Evolutionary conservation across 805 yeast species (phyloP), one percentile per base, ranked within the genome.

Genomic region (Saturnispora sanitii): DNA sequence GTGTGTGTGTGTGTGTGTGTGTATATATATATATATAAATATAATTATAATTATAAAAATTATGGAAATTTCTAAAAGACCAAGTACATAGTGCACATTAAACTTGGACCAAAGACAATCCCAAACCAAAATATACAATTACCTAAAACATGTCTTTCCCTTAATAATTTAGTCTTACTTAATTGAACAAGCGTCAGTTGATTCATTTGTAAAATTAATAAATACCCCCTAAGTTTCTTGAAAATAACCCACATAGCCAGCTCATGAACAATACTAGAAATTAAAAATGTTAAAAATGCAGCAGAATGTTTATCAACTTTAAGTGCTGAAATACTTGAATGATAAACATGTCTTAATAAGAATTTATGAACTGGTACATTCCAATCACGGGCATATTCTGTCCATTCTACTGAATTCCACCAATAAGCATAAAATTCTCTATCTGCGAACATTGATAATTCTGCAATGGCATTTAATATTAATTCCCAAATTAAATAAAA

Each of bases 321-420:
- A 41, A 86, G 67, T 0, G 86, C 78, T 49, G 92, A 77, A 44
- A 90, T 82, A 8, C 92, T 77, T 20, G 94, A 79, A 56, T 88
- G 96, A 59, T 92, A 94, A 2, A 92, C 97, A 56, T 94, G 99
- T 49, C 97, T 73, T 34, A 88, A 65, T 44, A 92, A 64, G 50
- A 92, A 92, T 53, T 77, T 73, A 58, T 92, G 96, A 18, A 92
- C 97, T 0, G 97, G 96, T 8, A 75, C 73, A 57, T 92, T 92
- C 98, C 99, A 94, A 46, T 82, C 77, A 48, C 96, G 70, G 9
- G 96, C 81, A 58, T 84, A 92, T 56, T 88, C 88, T 43, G 83
- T 83, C 96, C 96, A 92, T 32, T 85, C 82, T 16, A 81, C 76
- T 46, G 94, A 83, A 51, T 88, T 85, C 98, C 99, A 92, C 98